These are phyloP conservation scores for Miscanthus lutarioriparius DNA, from an alignment of 176 grass and related monocot species.

Conservation along the genomic window DNA sequence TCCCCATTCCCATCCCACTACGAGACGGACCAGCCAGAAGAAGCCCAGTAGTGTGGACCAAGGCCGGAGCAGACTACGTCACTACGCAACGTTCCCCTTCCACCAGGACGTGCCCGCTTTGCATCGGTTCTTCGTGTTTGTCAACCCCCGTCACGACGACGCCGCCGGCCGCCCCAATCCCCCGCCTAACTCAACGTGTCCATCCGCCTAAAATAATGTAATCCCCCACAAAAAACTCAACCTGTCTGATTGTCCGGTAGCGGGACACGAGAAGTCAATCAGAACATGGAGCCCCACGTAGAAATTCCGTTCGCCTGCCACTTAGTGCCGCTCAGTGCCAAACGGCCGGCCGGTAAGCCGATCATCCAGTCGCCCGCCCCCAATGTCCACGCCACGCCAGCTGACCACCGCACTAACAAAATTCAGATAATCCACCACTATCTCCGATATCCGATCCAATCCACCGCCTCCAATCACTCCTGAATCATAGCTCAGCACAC, in stretches of 20 bases:
- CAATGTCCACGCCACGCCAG: neutral
- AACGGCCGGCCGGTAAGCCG: conserved; percentile 31
- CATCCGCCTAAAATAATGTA: neutral
- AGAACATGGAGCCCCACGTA: conserved; percentile 37
- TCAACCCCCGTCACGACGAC: conserved; percentile 28
- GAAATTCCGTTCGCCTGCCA: conserved; percentile 17
- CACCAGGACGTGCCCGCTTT: conserved; percentile 12
- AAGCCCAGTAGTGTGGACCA: neutral
- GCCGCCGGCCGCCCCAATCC: conserved; percentile 17
- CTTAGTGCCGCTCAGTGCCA: conserved; percentile 36
- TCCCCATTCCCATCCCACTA: too few species aligned
- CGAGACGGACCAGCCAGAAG: too few species aligned
- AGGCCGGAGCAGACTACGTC: neutral
- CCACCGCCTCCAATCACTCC: conserved; percentile 62
- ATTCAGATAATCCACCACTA: conserved; percentile 19
- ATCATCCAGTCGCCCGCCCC: neutral
- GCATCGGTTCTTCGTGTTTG: neutral
- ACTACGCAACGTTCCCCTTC: too few species aligned
- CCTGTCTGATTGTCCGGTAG: neutral
- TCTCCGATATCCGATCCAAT: neutral
- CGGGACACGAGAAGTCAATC: conserved; percentile 14
- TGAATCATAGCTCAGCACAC: conserved; percentile 4
- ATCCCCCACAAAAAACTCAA: neutral
- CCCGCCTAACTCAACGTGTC: conserved; percentile 35
- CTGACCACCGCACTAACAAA: conserved; percentile 21